Evolutionary conservation across 2,329 filamentous ascomycete species (phyloP).

Genomic region (Fusarium sacchari): DNA sequence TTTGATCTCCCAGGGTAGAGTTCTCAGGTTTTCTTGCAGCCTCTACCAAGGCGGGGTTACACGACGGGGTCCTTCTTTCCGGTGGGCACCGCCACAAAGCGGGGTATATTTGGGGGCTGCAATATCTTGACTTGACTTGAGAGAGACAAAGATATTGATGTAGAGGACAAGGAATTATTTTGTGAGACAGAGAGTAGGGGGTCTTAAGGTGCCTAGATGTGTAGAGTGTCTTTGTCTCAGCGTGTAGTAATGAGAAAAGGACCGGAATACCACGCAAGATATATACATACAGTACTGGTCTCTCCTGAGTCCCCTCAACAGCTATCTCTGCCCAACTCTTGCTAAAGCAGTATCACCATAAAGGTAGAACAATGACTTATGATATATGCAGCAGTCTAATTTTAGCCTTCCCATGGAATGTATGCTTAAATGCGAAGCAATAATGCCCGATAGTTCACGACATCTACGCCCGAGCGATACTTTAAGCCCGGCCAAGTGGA

Average conservation of each 20-base stretch:
- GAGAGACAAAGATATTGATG: not conserved
- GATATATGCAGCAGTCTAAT: not conserved
- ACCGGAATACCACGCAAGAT: not conserved
- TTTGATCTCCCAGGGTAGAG: accelerated
- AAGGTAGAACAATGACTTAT: not conserved
- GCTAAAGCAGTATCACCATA: not conserved
- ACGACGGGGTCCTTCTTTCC: slow-evolving; percentile 22
- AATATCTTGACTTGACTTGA: not conserved
- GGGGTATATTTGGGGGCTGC: slow-evolving; percentile 26
- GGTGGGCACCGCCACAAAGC: slow-evolving; percentile 42
- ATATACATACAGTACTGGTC: not conserved
- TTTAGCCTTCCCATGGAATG: not conserved
- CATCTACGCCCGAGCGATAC: not conserved
- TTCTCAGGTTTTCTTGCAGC: not conserved
- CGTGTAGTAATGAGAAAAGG: not conserved
- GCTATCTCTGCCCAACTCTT: not conserved
- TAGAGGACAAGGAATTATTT: not conserved
- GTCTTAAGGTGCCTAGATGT: accelerated
- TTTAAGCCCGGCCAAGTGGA: slow-evolving; percentile 24
- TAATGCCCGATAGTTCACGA: not conserved
- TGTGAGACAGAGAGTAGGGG: not conserved
- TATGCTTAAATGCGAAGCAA: not conserved
- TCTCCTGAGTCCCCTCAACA: not conserved
- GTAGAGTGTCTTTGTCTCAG: not conserved
- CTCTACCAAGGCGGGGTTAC: slow-evolving; percentile 23